These are phyloP conservation scores for Suillus plorans DNA, from an alignment of 768 basidiomycete species.

Conservation along the genomic window DNA sequence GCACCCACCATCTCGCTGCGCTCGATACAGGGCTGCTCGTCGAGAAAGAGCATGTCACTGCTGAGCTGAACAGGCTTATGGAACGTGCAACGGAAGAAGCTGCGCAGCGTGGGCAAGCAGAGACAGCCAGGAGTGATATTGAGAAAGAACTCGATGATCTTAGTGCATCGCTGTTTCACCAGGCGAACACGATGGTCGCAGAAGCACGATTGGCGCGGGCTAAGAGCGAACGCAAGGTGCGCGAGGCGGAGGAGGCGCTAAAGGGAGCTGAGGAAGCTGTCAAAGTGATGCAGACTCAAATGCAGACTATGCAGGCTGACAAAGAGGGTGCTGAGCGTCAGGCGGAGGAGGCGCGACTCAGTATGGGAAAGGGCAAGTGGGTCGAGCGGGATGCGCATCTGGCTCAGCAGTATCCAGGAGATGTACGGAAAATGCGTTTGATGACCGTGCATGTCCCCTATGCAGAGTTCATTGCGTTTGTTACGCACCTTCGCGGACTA, in stretches of 20 bases:
- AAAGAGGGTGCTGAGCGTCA: slow-evolving; percentile 61
- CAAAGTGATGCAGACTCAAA: slow-evolving; percentile 77
- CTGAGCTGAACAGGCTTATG: slow-evolving; percentile 91
- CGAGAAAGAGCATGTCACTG: slow-evolving; percentile 85
- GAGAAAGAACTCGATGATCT: slow-evolving; percentile 96
- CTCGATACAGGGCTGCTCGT: slow-evolving; percentile 91
- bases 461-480: slow-evolving; percentile 75
- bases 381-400: slow-evolving; percentile 39
- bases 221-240: slow-evolving; percentile 70
- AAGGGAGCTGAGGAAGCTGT: slow-evolving; percentile 87
- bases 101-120: slow-evolving; percentile 85
- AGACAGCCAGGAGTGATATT: slow-evolving; percentile 76
- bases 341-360: slow-evolving; percentile 45
- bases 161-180: slow-evolving; percentile 83
- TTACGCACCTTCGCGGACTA: slow-evolving; percentile 72
- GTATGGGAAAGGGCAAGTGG: slow-evolving; percentile 73
- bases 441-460: slow-evolving; percentile 74
- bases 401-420: slow-evolving; percentile 16
- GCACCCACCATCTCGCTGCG: slow-evolving; percentile 83
- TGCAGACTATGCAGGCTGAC: slow-evolving; percentile 72
- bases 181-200: slow-evolving; percentile 98
- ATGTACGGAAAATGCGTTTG: slow-evolving; percentile 41
- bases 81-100: slow-evolving; percentile 95
- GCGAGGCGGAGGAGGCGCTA: slow-evolving; percentile 73
- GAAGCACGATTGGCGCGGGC: slow-evolving; percentile 74